These are phyloP conservation scores for Solanum arcanum DNA, from an alignment of 257 asterid genomes.

Conservation along the genomic window DNA sequence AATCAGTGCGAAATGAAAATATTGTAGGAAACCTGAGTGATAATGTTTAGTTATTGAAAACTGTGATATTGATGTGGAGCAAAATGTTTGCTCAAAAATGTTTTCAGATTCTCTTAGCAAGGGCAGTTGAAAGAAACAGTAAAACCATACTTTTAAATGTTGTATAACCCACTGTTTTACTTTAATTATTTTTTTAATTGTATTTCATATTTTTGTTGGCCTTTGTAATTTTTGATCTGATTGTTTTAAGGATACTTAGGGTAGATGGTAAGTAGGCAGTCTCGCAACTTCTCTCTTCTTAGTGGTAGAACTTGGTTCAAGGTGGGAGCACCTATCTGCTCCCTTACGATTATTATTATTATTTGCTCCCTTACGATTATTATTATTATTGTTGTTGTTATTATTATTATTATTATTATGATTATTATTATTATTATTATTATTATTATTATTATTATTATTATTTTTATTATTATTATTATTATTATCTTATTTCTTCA, in stretches of 20 bases:
- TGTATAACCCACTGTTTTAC: background rate
- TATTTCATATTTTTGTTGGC: background rate
- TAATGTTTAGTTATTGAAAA: background rate
- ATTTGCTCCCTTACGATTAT: background rate
- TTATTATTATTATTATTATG: background rate
- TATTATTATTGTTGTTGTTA: background rate
- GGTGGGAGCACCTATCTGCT: background rate
- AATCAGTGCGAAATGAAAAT: background rate
- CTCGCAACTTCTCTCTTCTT: background rate
- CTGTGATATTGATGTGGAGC: background rate
- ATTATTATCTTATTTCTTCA: background rate
- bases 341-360: background rate
- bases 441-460: background rate
- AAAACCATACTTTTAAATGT: background rate
- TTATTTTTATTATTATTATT: background rate
- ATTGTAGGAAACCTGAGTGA: background rate
- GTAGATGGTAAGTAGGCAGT: background rate
- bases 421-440: background rate
- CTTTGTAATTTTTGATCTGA: background rate
- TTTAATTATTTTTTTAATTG: background rate
- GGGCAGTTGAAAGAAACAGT: background rate
- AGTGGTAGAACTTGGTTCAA: background rate
- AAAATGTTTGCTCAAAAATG: background rate
- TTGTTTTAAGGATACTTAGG: background rate
- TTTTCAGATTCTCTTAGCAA: background rate